phyloP scores from a whole-genome alignment of 257 asterid species.

The Solanum bulbocastanum region DNA sequence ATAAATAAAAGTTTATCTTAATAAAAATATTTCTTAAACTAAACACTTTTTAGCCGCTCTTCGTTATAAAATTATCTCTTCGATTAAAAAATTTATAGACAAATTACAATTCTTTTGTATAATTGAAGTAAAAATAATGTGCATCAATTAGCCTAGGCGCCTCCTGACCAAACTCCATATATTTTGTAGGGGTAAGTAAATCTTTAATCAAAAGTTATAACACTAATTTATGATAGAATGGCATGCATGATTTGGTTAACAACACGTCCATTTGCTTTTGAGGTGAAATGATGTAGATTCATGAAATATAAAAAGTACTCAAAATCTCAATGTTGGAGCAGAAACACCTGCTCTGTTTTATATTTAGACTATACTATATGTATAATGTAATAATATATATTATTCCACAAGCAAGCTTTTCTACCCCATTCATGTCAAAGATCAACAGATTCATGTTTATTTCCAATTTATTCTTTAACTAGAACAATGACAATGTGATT shows the following conservation, averaged over 20 bases:
- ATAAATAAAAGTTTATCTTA: no score
- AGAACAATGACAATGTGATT: conserved; percentile 2
- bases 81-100: no score
- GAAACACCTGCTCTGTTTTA: conserved; percentile 41
- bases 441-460: not conserved
- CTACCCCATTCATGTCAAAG: not conserved
- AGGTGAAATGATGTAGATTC: not conserved
- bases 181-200: no score
- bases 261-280: not conserved
- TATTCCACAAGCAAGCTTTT: not conserved
- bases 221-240: not conserved
- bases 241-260: no score
- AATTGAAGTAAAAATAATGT: not conserved
- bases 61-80: no score
- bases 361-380: no score
- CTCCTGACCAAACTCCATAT: not conserved
- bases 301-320: not conserved
- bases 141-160: not conserved
- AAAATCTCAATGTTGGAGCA: conserved; percentile 7
- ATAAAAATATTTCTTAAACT: no score
- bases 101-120: no score
- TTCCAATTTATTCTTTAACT: not conserved
- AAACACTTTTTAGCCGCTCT: no score
- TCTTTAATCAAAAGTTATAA: not conserved
- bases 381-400: no score